These are phyloP conservation scores for Malus sylvestris DNA, from an alignment of 306 rosid species.

Conservation along the genomic window DNA sequence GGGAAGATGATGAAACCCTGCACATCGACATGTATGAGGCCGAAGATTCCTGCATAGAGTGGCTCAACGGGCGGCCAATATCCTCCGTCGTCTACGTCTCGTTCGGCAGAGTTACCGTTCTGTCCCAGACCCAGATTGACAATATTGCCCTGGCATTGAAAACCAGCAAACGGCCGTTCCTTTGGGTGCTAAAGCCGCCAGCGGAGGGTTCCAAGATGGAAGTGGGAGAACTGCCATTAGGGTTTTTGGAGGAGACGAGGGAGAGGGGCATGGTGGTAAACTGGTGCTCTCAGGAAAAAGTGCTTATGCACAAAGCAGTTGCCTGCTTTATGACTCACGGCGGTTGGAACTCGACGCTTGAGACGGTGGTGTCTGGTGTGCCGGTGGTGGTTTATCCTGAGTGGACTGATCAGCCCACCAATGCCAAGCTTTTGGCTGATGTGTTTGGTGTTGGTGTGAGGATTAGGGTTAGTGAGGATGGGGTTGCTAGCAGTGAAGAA, in stretches of 20 bases:
- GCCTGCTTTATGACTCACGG: constrained; percentile 54
- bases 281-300: constrained; percentile 62
- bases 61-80: constrained; percentile 30
- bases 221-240: constrained; percentile 8
- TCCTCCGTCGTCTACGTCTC: constrained; percentile 43
- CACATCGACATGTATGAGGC: constrained; percentile 45
- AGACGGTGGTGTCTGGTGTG: constrained; percentile 37
- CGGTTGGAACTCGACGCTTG: constrained; percentile 64
- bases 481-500: constrained; percentile 25
- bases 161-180: constrained; percentile 35
- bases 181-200: constrained; percentile 50
- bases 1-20: constrained; percentile 4
- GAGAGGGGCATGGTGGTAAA: constrained; percentile 37
- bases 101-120: constrained; percentile 43
- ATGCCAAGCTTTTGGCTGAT: constrained; percentile 34
- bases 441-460: constrained; percentile 40
- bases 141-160: constrained; percentile 35
- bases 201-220: not conserved
- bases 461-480: constrained; percentile 20
- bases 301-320: constrained; percentile 44
- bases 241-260: constrained; percentile 27
- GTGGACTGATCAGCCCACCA: constrained; percentile 56
- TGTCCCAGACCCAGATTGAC: constrained; percentile 29
- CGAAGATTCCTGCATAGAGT: constrained; percentile 36
- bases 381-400: constrained; percentile 48